Conservation (phyloP, 2,329 filamentous ascomycete genomes). For the Aspergillus caelatus region DNA sequence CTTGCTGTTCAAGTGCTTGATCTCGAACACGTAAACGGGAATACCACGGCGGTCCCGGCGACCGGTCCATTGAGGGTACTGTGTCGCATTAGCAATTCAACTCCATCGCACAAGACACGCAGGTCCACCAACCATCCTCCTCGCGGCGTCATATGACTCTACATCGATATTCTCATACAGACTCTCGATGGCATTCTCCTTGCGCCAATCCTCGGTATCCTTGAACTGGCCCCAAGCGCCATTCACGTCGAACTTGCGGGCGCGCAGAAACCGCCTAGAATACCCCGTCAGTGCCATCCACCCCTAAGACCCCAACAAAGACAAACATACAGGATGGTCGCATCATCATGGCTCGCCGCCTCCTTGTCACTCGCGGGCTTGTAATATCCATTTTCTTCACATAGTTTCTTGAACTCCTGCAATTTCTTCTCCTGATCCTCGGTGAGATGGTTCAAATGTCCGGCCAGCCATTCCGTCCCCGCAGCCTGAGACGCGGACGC, state of each 20-base stretch:
- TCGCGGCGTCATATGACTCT: conserved; percentile 77
- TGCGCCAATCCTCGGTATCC: conserved; percentile 85
- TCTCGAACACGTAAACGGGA: conserved; percentile 88
- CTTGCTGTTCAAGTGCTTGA: conserved; percentile 80
- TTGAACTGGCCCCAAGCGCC: conserved; percentile 84
- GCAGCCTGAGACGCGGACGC: conserved; percentile 40
- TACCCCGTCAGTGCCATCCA: neutral
- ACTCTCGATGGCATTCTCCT: conserved; percentile 73
- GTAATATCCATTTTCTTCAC: conserved; percentile 64
- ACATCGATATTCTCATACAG: conserved; percentile 87
- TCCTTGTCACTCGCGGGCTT: conserved; percentile 37
- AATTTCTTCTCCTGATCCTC: conserved; percentile 69
- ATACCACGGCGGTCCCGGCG: conserved; percentile 88
- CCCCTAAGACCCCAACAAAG: neutral
- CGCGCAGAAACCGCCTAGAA: conserved; percentile 77
- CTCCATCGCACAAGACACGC: neutral
- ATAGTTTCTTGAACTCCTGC: conserved; percentile 69
- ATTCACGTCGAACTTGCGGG: conserved; percentile 75
- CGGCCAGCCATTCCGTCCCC: conserved; percentile 48
- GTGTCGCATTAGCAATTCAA: conserved; percentile 10
- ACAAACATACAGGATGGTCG: conserved; percentile 50
- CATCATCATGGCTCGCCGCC: conserved; percentile 50
- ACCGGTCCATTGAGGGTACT: conserved; percentile 96
- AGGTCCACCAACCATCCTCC: conserved; percentile 62
- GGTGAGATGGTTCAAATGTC: conserved; percentile 79